These are phyloP conservation scores for Gyrodon tennesseensis DNA, from an alignment of 1,284 basidiomycete genomes.

Conservation along the genomic window DNA sequence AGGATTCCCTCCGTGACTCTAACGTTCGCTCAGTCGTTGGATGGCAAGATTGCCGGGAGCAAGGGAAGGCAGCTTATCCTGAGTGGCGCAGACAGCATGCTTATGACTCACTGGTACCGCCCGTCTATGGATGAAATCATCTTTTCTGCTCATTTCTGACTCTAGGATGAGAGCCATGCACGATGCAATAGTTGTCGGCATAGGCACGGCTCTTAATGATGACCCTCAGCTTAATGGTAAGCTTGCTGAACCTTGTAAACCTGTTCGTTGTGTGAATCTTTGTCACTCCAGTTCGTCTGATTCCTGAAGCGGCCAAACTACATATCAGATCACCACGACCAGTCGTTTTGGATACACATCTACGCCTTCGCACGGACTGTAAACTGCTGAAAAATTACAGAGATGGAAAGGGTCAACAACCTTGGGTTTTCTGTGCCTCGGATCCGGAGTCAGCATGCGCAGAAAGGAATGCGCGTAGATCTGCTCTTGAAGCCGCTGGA, in stretches of 20 bases:
- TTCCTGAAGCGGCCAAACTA: conserved; percentile 50
- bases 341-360: conserved; percentile 76
- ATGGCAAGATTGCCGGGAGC: conserved; percentile 87
- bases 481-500: conserved; percentile 55
- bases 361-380: conserved; percentile 67
- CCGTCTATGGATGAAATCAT: neutral
- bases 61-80: conserved; percentile 76
- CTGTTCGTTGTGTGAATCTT: conserved; percentile 9
- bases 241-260: conserved; percentile 34
- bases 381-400: conserved; percentile 74
- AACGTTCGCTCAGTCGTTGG: conserved; percentile 94
- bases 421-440: conserved; percentile 68
- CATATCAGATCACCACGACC: conserved; percentile 68
- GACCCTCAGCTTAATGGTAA: conserved; percentile 91
- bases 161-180: conserved; percentile 83
- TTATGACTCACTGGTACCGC: conserved; percentile 91
- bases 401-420: conserved; percentile 62
- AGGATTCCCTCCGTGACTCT: conserved; percentile 66
- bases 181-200: conserved; percentile 89
- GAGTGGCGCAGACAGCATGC: conserved; percentile 85
- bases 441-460: conserved; percentile 32
- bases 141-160: conserved; percentile 15
- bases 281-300: conserved; percentile 47
- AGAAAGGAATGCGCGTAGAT: conserved; percentile 47
- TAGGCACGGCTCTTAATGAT: conserved; percentile 89